Evolutionary conservation across 345 rosid genomes (phyloP).

Genomic region (Aegle marmelos): DNA sequence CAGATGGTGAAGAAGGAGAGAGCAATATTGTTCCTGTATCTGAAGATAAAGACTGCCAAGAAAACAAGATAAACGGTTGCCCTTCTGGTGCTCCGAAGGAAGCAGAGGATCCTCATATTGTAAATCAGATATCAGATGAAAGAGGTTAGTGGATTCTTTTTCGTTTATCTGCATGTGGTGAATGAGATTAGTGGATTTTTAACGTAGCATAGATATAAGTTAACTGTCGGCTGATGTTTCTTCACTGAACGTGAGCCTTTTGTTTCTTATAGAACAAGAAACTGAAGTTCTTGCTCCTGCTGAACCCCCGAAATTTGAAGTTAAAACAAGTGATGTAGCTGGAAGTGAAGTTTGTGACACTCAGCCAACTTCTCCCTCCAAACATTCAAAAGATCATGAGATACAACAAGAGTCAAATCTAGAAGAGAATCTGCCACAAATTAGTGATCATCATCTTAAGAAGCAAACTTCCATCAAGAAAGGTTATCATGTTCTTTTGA

Average conservation of each 20-base stretch:
- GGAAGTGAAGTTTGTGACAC: conserved; percentile 6
- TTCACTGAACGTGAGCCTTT: background rate
- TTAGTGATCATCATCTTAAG: conserved; percentile 12
- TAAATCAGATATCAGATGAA: conserved; percentile 7
- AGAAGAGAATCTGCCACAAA: conserved; percentile 5
- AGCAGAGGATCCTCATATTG: conserved; percentile 3
- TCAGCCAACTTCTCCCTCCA: conserved; percentile 10
- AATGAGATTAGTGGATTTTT: background rate
- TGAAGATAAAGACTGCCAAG: conserved; percentile 14
- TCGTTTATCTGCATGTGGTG: background rate
- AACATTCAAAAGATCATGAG: conserved; percentile 15
- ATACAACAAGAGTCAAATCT: conserved; percentile 1
- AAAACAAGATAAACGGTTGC: conserved; percentile 7
- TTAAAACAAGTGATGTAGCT: conserved; percentile 2
- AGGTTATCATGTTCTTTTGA: conserved; percentile 26
- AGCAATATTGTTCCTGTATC: conserved; percentile 16
- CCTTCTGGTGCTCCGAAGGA: conserved; percentile 4
- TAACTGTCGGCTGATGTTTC: background rate
- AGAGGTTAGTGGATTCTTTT: conserved; percentile 7
- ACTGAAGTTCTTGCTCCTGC: conserved; percentile 16
- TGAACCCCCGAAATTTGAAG: conserved; percentile 16
- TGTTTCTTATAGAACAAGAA: conserved; percentile 21
- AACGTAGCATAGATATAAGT: background rate
- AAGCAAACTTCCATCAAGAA: conserved; percentile 15
- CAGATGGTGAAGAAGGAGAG: conserved; percentile 14